Evolutionary conservation across 208 protist genomes (phyloP).

Genomic region (Leishmania tropica): DNA sequence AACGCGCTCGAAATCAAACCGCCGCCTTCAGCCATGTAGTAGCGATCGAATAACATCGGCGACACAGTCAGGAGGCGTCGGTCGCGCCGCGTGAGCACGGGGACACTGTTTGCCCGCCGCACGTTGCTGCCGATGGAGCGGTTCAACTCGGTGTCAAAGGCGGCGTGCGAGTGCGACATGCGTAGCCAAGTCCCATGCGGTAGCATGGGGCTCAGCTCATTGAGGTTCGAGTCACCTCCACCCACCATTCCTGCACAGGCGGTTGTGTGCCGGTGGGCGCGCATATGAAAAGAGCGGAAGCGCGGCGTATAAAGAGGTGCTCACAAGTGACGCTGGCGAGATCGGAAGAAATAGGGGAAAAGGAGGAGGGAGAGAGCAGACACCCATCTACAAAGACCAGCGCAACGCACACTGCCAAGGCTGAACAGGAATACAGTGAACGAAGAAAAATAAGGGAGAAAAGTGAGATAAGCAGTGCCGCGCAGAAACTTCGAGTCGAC

Average conservation of each 20-base stretch:
- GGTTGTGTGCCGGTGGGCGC: neutral
- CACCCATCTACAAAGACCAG: neutral
- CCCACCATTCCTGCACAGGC: neutral
- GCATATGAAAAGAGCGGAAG: neutral
- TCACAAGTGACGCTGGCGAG: neutral
- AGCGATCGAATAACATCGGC: conserved; percentile 48
- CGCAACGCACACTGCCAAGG: neutral
- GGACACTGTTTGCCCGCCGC: conserved; percentile 39
- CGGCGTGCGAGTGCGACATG: conserved; percentile 40
- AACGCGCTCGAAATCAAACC: conserved; percentile 74
- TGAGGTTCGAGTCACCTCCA: neutral
- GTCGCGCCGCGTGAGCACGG: conserved; percentile 30
- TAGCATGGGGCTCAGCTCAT: conserved; percentile 36
- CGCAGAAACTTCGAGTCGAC: neutral
- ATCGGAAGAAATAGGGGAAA: neutral
- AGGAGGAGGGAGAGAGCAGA: neutral
- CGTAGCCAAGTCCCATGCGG: conserved; percentile 14
- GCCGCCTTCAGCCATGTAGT: conserved; percentile 61
- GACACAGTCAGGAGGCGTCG: conserved; percentile 39
- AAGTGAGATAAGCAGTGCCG: neutral
- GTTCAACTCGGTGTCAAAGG: conserved; percentile 3
- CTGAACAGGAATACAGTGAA: neutral
- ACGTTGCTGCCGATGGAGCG: conserved; percentile 6
- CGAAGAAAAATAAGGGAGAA: neutral
- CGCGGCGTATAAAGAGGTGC: neutral